phyloP scores from a whole-genome alignment of 2,329 filamentous ascomycete genomes.

The Exophiala lecanii-corni region DNA sequence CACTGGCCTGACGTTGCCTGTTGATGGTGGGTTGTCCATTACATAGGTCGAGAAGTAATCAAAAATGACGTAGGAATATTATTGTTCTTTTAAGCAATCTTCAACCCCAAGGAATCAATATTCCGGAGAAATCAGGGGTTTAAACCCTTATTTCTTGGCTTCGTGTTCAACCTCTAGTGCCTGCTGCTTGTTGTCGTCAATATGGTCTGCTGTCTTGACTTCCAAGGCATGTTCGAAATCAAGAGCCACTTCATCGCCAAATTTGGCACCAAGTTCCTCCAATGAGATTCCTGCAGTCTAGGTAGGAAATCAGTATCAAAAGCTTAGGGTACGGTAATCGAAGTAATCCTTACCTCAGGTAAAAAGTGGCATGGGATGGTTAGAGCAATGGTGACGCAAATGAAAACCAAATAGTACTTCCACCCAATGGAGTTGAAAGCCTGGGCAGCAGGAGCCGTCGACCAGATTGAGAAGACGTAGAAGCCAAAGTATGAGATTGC shows the following conservation, averaged over 20 bases:
- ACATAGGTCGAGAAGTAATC: no score
- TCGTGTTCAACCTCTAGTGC: no score
- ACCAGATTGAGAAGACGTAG: not conserved
- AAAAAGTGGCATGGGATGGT: not conserved
- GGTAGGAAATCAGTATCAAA: no score
- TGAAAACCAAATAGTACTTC: constrained; percentile 1
- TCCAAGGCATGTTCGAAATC: constrained; percentile 5
- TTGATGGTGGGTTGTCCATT: constrained; percentile 64
- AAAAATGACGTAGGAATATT: no score
- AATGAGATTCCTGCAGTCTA: not conserved
- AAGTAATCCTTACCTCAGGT: not conserved
- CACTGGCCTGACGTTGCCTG: constrained; percentile 64
- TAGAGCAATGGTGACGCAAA: not conserved
- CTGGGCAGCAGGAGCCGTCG: not conserved
- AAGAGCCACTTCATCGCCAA: constrained; percentile 5
- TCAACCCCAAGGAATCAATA: no score
- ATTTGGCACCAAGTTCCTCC: not conserved
- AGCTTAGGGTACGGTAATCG: no score
- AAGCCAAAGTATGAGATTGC: not conserved
- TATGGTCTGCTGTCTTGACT: no score
- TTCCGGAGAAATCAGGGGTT: no score
- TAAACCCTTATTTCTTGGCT: no score
- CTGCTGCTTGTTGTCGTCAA: no score
- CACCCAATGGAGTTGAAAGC: not conserved
- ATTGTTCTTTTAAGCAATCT: no score